phyloP scores from a whole-genome alignment of 1,139 yeast species.

The Yamadazyma oceani region DNA sequence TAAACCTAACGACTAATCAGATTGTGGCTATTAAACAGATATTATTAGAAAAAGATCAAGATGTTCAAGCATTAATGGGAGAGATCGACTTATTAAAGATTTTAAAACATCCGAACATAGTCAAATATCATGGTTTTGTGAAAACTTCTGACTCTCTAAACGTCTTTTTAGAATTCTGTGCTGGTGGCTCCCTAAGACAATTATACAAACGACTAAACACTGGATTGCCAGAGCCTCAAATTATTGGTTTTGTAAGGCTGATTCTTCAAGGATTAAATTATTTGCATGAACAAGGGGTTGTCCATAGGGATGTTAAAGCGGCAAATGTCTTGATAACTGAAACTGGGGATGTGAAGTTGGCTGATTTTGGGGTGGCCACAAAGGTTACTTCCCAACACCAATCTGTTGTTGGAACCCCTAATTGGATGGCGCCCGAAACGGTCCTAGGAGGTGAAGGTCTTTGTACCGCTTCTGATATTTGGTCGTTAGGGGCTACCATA shows the following conservation, averaged over 20 bases:
- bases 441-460: constrained; percentile 77
- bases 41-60: constrained; percentile 49
- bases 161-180: constrained; percentile 74
- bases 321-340: constrained; percentile 69
- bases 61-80: constrained; percentile 60
- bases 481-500: constrained; percentile 96
- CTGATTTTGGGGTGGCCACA: constrained; percentile 81
- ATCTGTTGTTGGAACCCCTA: constrained; percentile 67
- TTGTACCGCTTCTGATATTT: constrained; percentile 81
- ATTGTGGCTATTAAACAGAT: constrained; percentile 87
- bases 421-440: constrained; percentile 90
- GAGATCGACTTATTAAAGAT: constrained; percentile 84
- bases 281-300: constrained; percentile 69
- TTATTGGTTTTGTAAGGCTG: constrained; percentile 62
- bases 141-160: constrained; percentile 65
- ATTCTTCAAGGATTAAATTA: constrained; percentile 72
- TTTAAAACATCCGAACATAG: constrained; percentile 81
- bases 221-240: constrained; percentile 60
- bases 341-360: constrained; percentile 62
- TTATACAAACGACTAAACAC: constrained; percentile 56
- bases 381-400: constrained; percentile 44
- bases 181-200: constrained; percentile 81
- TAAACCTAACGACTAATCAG: constrained; percentile 62
- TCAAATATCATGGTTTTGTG: constrained; percentile 86
- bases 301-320: constrained; percentile 78